These are phyloP conservation scores for Diaporthe ilicicola DNA, from an alignment of 2,329 filamentous ascomycete species.

Conservation along the genomic window DNA sequence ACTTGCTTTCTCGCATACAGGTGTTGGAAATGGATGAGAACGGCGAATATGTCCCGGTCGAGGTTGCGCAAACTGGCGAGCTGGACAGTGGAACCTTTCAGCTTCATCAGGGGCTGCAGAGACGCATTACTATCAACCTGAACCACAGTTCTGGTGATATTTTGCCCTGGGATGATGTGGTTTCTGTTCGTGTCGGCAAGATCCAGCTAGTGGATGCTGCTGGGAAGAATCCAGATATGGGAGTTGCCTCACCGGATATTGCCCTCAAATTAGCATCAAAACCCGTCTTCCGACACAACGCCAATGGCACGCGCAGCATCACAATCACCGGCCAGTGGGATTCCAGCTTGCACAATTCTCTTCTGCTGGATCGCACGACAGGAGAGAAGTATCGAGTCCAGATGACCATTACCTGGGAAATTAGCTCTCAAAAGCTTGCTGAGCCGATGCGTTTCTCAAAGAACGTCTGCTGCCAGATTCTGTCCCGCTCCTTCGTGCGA, in stretches of 20 bases:
- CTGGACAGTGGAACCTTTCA: conserved; percentile 92
- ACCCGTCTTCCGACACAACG: conserved; percentile 83
- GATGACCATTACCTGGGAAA: conserved; percentile 86
- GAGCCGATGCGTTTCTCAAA: conserved; percentile 88
- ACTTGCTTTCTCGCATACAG: conserved; percentile 87
- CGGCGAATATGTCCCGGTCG: conserved; percentile 90
- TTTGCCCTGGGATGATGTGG: conserved; percentile 87
- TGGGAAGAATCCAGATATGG: conserved; percentile 85
- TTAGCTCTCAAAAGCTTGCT: conserved; percentile 83
- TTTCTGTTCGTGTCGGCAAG: conserved; percentile 78
- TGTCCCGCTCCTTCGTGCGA: conserved; percentile 84
- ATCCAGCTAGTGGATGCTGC: conserved; percentile 85
- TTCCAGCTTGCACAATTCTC: conserved; percentile 88
- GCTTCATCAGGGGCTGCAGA: conserved; percentile 91
- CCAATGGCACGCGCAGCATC: conserved; percentile 88
- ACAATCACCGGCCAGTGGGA: conserved; percentile 96
- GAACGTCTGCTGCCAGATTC: conserved; percentile 82
- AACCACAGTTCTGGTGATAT: conserved; percentile 90
- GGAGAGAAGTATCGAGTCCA: conserved; percentile 93
- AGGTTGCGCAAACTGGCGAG: conserved; percentile 86
- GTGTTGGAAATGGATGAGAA: conserved; percentile 91
- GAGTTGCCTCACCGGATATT: conserved; percentile 76
- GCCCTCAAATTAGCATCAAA: conserved; percentile 78
- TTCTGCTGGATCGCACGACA: conserved; percentile 93
- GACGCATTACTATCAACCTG: conserved; percentile 86